These are phyloP conservation scores for Gossypium rotundifolium DNA, from an alignment of 345 rosid species.

Conservation along the genomic window DNA sequence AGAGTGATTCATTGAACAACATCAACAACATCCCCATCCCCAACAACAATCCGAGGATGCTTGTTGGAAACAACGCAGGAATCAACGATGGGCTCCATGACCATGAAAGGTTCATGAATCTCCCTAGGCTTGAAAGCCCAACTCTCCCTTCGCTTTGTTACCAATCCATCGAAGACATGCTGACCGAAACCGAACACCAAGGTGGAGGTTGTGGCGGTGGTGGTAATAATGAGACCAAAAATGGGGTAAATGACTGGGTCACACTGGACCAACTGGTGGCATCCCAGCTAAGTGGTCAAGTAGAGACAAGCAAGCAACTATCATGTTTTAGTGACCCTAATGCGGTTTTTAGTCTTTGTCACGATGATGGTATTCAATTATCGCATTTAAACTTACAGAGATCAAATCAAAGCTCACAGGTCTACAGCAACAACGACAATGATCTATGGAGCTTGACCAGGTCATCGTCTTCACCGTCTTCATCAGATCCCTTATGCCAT, in stretches of 20 bases:
- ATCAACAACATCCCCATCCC: constrained; percentile 6
- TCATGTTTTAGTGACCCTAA: constrained; percentile 41
- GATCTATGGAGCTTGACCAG: constrained; percentile 69
- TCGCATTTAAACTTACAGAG: constrained; percentile 32
- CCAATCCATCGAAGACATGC: constrained; percentile 32
- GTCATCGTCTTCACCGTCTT: constrained; percentile 45
- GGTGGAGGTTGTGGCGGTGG: constrained; percentile 15
- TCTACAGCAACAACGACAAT: constrained; percentile 28
- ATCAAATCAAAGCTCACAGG: constrained; percentile 26
- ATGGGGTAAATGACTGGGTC: constrained; percentile 61
- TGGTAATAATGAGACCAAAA: constrained; percentile 5
- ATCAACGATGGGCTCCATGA: constrained; percentile 26
- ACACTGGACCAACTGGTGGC: constrained; percentile 84
- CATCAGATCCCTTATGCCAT: constrained; percentile 65
- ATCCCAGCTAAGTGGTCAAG: constrained; percentile 74
- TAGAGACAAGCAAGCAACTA: constrained; percentile 37
- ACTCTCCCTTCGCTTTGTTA: constrained; percentile 24
- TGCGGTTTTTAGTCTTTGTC: constrained; percentile 34
- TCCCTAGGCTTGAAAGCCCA: constrained; percentile 70
- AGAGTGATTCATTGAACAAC: constrained; percentile 28
- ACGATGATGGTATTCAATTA: constrained; percentile 31
- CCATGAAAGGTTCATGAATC: constrained; percentile 55
- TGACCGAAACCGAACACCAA: constrained; percentile 24
- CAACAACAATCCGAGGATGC: constrained; percentile 15
- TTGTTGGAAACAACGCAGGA: constrained; percentile 18